Evolutionary conservation across 2,329 filamentous ascomycete genomes (phyloP).

Genomic region (Oidium heveae): DNA sequence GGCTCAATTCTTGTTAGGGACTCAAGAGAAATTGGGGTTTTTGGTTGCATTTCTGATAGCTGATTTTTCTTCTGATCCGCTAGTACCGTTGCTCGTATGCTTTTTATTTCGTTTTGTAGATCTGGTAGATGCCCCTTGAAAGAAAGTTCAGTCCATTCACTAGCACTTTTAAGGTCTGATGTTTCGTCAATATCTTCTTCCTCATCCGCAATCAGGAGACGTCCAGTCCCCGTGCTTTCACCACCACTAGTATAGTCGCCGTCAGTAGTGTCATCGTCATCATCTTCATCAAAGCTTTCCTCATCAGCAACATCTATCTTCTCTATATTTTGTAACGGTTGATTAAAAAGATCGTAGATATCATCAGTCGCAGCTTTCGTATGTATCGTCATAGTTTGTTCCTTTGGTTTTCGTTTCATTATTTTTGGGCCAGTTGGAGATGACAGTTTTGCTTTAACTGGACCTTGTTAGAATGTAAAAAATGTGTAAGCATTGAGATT

Average conservation of each 20-base stretch:
- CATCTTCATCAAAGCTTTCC: constrained; percentile 26
- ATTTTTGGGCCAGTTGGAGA: constrained; percentile 71
- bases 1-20: constrained; percentile 21
- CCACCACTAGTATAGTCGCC: constrained; percentile 61
- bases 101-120: constrained; percentile 16
- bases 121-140: constrained; percentile 43
- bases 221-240: constrained; percentile 61
- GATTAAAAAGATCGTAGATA: constrained; percentile 92
- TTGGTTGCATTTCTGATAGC: constrained; percentile 15
- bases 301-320: constrained; percentile 19
- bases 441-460: constrained; percentile 81
- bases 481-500: constrained; percentile 5
- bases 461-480: constrained; percentile 10
- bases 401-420: constrained; percentile 39
- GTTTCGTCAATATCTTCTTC: constrained; percentile 35
- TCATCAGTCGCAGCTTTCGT: constrained; percentile 89
- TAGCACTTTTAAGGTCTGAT: constrained; percentile 36
- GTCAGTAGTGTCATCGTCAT: constrained; percentile 35
- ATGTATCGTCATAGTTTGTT: constrained; percentile 96
- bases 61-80: constrained; percentile 14
- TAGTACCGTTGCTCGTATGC: constrained; percentile 19
- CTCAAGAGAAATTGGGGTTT: constrained; percentile 20
- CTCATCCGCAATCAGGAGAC: constrained; percentile 38
- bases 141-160: constrained; percentile 77
- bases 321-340: constrained; percentile 31